Evolutionary conservation across 108 stramenopile genomes (phyloP), one percentile per base, ranked within the genome.

Genomic region (Fragilariopsis cylindrus): DNA sequence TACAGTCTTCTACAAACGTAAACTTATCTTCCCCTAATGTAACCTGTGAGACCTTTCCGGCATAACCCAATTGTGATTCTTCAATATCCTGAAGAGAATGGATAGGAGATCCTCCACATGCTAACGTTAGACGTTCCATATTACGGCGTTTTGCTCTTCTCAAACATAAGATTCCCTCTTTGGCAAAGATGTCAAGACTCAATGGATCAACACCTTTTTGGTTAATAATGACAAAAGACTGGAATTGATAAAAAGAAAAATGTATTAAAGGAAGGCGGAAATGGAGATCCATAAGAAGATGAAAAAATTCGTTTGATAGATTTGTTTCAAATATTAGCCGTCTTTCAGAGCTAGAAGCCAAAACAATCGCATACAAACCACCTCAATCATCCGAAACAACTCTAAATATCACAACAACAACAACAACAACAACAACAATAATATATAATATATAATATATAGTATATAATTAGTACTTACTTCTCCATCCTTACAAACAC

Each of bases 121-220:
- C 99, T 73, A 99, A 92, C 3, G 97, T 97, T 43, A 99, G 84
- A 39, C 98, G 88, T 83, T 99, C 99, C 99, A 99, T 98, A 83
- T 99, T 99, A 65, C 99, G 88, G 48, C 99, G 87, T 84, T 99
- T 99, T 75, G 99, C 99, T 48, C 99, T 82, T 39, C 99, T 91
- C 64, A 98, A 74, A 66, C 96, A 98, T 60, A 98, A 82, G 74
- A 99, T 98, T 57, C 98, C 98, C 83, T 99, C 99, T 94, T 99
- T 99, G 81, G 99, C 99, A 85, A 99, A 97, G 78, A 98, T 98
- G 85, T 99, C 98, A 48, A 99, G 80, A 44, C 84, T 86, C 63
- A 98, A 85, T 8, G 99, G 97, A 94, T 99, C 99, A 76, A 99
- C 97, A 65, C 99, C 99, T 88, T 99, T 99, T 87, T 99, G 99